Base-by-base conservation (phyloP, 352 stramenopile species). In the Globisporangium okanoganense region DNA sequence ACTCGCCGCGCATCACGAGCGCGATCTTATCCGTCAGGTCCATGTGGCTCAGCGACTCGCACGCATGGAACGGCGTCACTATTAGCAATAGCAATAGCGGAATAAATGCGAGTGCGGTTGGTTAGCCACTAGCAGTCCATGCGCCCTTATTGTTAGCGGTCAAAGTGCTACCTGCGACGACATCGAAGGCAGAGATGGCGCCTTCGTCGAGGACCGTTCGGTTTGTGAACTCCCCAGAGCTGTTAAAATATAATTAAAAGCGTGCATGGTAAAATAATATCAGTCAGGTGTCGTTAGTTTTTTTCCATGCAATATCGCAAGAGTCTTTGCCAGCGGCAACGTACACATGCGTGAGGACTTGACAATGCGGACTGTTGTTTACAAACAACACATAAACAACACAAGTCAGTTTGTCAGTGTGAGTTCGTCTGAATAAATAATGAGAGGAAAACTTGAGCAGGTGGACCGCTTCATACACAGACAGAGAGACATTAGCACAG, bases 221-320 rank as follows among this genome's bases (percentile, higher is more conserved):
- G 67, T 90, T 87, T 14, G 82, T 90, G 59, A 92, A 92, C 61
- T 92, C 82, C 24, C 80, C 77, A 0, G 82, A 88, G 5, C 79
- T 90, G 51, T 16, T 12, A 7, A n/a, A 4, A 8, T 31, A 22
- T n/a, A n/a, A n/a, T n/a, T n/a, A n/a, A n/a, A n/a, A n/a, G n/a
- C n/a, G n/a, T n/a, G n/a, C n/a, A 29, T 2, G 9, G 12, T 25
- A n/a, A 6, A 22, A 24, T 9, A 55, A 18, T 59, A 14, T 27
- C 29, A 13, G 16, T 51, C 18, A 55, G 13, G 31, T 14, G 38
- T 10, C 6, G 31, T 29, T 22, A 7, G 22, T 8, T 45, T 31
- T 10, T n/a, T n/a, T n/a, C 22, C 43, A 51, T 38, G 8, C 9
- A 35, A 40, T 13, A 16, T 3, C 16, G 1, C 24, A 5, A 7